Evolutionary conservation across 805 yeast genomes (phyloP).

Genomic region (Starmerella floris): DNA sequence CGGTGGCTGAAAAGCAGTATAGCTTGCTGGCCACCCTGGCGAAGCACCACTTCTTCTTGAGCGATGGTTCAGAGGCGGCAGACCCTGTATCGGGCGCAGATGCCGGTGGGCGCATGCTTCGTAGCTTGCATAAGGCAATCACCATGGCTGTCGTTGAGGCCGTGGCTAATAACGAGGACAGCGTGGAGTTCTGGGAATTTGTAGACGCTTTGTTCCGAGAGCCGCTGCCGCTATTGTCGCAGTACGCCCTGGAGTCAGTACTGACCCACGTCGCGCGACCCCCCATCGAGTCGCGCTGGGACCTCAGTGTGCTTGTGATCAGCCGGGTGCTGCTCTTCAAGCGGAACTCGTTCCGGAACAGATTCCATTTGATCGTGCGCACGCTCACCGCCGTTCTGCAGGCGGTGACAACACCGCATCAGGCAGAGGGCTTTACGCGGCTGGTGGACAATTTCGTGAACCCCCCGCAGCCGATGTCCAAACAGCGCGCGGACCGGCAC

Average conservation of each 20-base stretch:
- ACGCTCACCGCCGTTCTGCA: slow-evolving; percentile 41
- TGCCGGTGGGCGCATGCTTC: no score
- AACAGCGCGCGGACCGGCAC: slow-evolving; percentile 25
- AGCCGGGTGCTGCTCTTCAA: slow-evolving; percentile 55
- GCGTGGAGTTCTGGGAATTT: slow-evolving; percentile 22
- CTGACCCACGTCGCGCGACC: slow-evolving; percentile 30
- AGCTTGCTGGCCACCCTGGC: slow-evolving; percentile 3
- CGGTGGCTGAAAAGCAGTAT: slow-evolving; percentile 6
- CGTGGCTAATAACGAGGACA: background rate
- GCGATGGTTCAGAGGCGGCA: no score
- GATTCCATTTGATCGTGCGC: slow-evolving; percentile 54
- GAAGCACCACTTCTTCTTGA: background rate
- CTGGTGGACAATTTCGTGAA: slow-evolving; percentile 59
- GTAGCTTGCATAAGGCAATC: background rate
- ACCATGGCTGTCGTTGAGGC: slow-evolving; percentile 1
- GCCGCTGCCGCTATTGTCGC: slow-evolving; percentile 47
- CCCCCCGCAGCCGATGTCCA: slow-evolving; percentile 35
- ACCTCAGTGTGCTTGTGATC: slow-evolving; percentile 29
- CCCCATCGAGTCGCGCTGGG: background rate
- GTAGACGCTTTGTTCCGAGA: slow-evolving; percentile 36
- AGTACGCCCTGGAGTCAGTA: slow-evolving; percentile 48
- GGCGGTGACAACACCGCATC: slow-evolving; percentile 18
- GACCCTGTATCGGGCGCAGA: no score
- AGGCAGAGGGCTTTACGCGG: slow-evolving; percentile 34
- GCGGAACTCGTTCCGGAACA: slow-evolving; percentile 51